A percentile compares a stretch with the other conserved stretches of the same genome.
These are phyloP conservation scores for Dimargaris verticillata DNA, from an alignment of 192 early-diverging fungal species.

Conservation along the genomic window DNA sequence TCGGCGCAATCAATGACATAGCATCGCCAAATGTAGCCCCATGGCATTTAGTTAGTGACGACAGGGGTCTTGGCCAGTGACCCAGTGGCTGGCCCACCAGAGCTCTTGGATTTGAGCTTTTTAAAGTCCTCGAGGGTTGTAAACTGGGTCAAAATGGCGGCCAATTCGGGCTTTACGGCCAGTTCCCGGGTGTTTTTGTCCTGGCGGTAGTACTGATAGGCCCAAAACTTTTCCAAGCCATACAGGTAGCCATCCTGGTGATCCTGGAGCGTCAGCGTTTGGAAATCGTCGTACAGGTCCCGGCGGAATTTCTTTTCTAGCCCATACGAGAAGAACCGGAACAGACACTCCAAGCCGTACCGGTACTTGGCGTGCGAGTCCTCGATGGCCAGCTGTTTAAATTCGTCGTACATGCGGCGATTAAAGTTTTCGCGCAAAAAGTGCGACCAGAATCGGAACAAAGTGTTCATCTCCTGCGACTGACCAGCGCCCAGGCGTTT, in stretches of 20 bases:
- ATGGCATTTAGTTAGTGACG: too few relatives aligned
- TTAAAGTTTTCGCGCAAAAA: conserved; percentile 95
- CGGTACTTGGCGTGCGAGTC: conserved; percentile 75
- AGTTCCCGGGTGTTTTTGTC: conserved; percentile 45
- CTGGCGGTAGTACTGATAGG: conserved; percentile 79
- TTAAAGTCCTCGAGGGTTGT: conserved; percentile 43
- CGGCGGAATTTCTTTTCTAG: conserved; percentile 75
- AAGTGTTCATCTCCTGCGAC: conserved; percentile 91
- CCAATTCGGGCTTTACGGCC: conserved; percentile 35
- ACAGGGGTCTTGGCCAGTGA: too few relatives aligned
- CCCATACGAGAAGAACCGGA: conserved; percentile 94
- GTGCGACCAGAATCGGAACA: conserved; percentile 96
- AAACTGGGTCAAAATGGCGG: conserved; percentile 39
- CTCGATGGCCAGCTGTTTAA: conserved; percentile 75
- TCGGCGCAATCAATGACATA: too few relatives aligned
- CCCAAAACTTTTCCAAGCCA: conserved; percentile 94
- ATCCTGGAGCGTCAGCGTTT: conserved; percentile 64
- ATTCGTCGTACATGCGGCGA: conserved; percentile 84
- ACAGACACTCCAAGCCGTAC: conserved; percentile 93
- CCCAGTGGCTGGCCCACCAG: too few relatives aligned
- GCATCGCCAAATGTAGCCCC: too few relatives aligned
- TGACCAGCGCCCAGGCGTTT: conserved; percentile 76
- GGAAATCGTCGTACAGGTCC: conserved; percentile 80
- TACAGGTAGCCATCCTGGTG: conserved; percentile 54
- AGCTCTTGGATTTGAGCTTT: too few relatives aligned